Conservation (phyloP, 2,329 filamentous ascomycete species). For the Aspergillus thermomutatus region DNA sequence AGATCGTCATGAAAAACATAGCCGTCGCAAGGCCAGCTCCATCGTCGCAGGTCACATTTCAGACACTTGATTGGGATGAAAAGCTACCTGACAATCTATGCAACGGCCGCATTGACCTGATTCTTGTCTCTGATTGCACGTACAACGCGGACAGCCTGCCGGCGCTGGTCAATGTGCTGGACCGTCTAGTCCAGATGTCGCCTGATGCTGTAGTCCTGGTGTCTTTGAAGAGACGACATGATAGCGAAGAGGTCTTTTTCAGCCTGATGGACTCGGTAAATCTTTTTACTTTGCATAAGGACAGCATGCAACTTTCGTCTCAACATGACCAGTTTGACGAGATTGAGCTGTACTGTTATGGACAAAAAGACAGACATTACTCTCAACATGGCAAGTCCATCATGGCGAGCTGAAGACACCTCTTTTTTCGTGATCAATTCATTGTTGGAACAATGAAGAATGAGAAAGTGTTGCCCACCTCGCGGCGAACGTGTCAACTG, state of each 20-base stretch:
- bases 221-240: slow-evolving; percentile 65
- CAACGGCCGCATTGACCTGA: slow-evolving; percentile 50
- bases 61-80: slow-evolving; percentile 62
- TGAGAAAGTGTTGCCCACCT: neutral
- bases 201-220: slow-evolving; percentile 54
- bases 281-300: slow-evolving; percentile 32
- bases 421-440: neutral
- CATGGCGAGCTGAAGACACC: neutral
- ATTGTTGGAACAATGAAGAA: neutral
- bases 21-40: slow-evolving; percentile 40
- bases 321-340: slow-evolving; percentile 33
- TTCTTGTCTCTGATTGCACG: slow-evolving; percentile 68
- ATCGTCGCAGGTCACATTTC: slow-evolving; percentile 45
- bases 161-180: slow-evolving; percentile 58
- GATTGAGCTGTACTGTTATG: slow-evolving; percentile 39
- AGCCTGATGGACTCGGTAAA: slow-evolving; percentile 50
- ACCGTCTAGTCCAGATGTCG: slow-evolving; percentile 45
- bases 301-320: slow-evolving; percentile 35
- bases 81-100: slow-evolving; percentile 44
- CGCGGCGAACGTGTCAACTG: neutral
- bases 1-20: slow-evolving; percentile 59
- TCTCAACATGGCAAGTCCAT: neutral
- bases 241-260: slow-evolving; percentile 65
- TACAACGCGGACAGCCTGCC: slow-evolving; percentile 68
- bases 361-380: slow-evolving; percentile 6